Evolutionary conservation across 257 asterid species (phyloP), one percentile per base, ranked within the genome.

Genomic region (Pogostemon cablin): DNA sequence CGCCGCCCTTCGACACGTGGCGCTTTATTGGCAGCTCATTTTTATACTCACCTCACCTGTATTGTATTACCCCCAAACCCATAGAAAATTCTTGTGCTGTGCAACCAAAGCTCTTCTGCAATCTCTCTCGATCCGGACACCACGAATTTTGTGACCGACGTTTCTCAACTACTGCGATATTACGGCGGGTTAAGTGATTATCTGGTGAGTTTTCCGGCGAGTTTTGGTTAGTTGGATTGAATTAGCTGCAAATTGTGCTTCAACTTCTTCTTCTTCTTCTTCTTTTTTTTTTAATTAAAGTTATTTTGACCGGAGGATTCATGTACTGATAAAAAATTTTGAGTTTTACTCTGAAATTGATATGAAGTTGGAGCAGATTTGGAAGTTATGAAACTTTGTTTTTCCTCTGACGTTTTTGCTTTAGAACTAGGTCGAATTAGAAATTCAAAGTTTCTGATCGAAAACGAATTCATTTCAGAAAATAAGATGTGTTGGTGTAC

Each of bases 1-100:
- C 56, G 81, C 77, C 71, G 20, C 78, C 77, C 63, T 67, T 34
- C 62, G 83, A 78, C 96, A 89, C 96, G 93, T 87, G 95, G 80
- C 85, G 54, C 4, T 53, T 41, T 57, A 2, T 10, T 37, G 74
- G 6, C 41, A 68, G 55, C 86, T 42, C 81, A 65, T 42, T 84
- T 72, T 77, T 42, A 11, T 69, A 34, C 67, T 49, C 42, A 40
- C 67, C 20, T 15, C 9, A 52, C 35, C 43, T 35, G 48, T 72
- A 44, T 80, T 62, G 74, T 67, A 34, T 64, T 72, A 37, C 39
- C 48, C 68, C 53, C 8, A n/a, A n/a, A n/a, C 35, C 15, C 48
- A 63, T 34, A 9, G 43, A 35, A 47, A 75, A 44, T 15, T 63
- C 25, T 61, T 17, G 35, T 9, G 12, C 43, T 42, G 17, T 34